Evolutionary conservation across 371 early-diverging fungal species (phyloP).

Genomic region (Mucor indicus): DNA sequence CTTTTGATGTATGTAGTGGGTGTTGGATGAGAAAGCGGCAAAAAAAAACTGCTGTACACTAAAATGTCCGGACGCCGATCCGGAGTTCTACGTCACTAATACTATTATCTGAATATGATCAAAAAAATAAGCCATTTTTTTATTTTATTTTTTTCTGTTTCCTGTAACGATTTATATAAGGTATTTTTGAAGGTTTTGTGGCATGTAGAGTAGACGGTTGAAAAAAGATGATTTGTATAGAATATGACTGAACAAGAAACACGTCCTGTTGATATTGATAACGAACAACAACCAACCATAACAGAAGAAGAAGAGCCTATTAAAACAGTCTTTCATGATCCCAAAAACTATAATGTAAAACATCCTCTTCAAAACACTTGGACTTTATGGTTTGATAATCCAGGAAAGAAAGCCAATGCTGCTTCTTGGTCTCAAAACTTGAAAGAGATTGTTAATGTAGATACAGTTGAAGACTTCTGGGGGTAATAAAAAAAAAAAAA

Average conservation of each 20-base stretch:
- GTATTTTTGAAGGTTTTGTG: background rate
- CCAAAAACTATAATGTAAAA: constrained; percentile 73
- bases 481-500: constrained; percentile 51
- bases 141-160: background rate
- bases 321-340: constrained; percentile 68
- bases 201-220: background rate
- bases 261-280: constrained; percentile 14
- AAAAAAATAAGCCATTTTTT: background rate
- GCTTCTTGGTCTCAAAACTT: constrained; percentile 86
- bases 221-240: background rate
- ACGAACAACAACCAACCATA: constrained; percentile 7
- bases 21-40: too few relatives aligned
- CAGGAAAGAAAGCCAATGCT: constrained; percentile 70
- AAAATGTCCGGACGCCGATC: too few relatives aligned
- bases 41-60: too few relatives aligned
- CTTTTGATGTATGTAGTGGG: background rate
- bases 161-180: background rate
- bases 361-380: constrained; percentile 88
- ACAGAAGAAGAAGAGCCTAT: constrained; percentile 45
- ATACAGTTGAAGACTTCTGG: constrained; percentile 96
- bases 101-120: too few relatives aligned
- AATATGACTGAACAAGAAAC: constrained; percentile 23
- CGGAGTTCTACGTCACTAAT: background rate
- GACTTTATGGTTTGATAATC: constrained; percentile 95
- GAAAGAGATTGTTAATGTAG: constrained; percentile 82